Percentiles rank a stretch among this genome's conserved stretches.
phyloP scores from a whole-genome alignment of 148 eudicot species.

The Camellia sinensis region DNA sequence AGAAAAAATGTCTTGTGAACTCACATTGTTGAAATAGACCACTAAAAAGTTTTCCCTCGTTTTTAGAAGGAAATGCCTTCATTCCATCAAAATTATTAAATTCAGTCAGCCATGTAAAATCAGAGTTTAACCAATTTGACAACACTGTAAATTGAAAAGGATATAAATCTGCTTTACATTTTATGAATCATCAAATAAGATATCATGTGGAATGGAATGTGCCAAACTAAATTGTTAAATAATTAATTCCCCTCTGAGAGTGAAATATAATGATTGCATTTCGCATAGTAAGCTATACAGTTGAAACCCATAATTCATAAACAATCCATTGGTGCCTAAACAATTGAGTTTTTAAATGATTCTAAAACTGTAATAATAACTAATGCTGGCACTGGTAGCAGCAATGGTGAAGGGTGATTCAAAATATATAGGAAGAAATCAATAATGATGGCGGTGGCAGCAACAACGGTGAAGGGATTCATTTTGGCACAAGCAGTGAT shows the following conservation, averaged over 20 bases:
- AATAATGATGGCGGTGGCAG: background rate
- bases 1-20: background rate
- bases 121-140: background rate
- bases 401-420: background rate
- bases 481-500: background rate
- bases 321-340: background rate
- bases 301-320: background rate
- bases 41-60: background rate
- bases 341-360: background rate
- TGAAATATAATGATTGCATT: background rate
- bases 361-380: background rate
- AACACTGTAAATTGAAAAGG: background rate
- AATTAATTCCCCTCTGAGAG: background rate
- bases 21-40: background rate
- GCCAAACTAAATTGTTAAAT: background rate
- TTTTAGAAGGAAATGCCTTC: background rate
- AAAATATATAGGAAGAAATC: background rate
- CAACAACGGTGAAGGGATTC: background rate
- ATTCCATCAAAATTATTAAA: background rate
- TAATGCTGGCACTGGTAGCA: background rate
- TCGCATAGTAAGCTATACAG: background rate
- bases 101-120: background rate
- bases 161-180: background rate
- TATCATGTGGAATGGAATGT: background rate
- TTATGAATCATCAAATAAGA: background rate